phyloP scores from a whole-genome alignment of 495 filamentous ascomycete genomes.

The Daldinia loculata region DNA sequence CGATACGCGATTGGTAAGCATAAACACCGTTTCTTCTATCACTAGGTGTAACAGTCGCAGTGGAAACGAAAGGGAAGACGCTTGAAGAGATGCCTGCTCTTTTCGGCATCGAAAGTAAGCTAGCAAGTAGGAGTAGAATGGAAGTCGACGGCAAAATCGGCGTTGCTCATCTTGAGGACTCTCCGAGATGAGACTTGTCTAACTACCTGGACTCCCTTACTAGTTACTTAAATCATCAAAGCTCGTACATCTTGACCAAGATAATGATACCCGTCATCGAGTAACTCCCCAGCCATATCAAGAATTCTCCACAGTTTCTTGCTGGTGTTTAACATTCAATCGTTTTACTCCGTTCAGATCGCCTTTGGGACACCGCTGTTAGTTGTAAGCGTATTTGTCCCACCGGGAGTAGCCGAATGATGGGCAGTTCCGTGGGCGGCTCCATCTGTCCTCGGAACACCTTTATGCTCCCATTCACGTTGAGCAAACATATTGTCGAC shows the following conservation, averaged over 20 bases:
- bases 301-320: background rate
- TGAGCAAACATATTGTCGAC: conserved; percentile 33
- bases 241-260: background rate
- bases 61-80: conserved; percentile 34
- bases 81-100: conserved; percentile 37
- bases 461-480: conserved; percentile 33
- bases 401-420: conserved; percentile 9
- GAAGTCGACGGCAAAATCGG: background rate
- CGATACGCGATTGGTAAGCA: conserved; percentile 36
- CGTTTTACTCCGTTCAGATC: background rate
- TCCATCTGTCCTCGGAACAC: background rate
- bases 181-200: background rate
- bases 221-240: background rate
- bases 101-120: conserved; percentile 29
- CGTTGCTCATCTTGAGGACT: background rate
- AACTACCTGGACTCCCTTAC: background rate
- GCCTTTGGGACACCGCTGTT: background rate
- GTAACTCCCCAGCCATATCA: background rate
- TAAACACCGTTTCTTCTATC: background rate
- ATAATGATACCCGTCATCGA: background rate
- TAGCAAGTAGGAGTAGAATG: conserved; percentile 11
- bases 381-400: background rate
- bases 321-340: background rate
- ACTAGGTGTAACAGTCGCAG: conserved; percentile 5
- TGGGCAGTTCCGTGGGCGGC: background rate